Base-by-base conservation (phyloP, 176 grass and related monocot genomes). In the Aegilops tauschii region DNA sequence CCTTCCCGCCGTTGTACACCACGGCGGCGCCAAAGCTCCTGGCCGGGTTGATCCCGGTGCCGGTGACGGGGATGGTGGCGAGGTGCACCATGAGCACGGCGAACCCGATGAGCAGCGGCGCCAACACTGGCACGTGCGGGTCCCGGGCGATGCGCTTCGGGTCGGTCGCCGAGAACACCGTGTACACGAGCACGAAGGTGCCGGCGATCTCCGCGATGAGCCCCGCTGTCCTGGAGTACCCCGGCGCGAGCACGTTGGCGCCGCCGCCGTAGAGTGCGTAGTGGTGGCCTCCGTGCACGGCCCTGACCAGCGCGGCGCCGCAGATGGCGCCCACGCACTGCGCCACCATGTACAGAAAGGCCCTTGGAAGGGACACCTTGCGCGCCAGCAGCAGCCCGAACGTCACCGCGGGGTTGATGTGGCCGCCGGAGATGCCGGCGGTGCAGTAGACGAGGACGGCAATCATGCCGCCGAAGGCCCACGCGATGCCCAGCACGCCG, bases 381-480 rank as follows among this genome's bases (percentile, higher is more conserved):
- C 95, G 45, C 34, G 93, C 95, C 50, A 97, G 93, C 84, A 97
- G 90, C 6, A 97, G 82, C 9, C 91, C 95, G 73, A 95, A 92
- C 10, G 95, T 98, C 0, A 98, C 95, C 2, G 93, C 95, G 8
- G 95, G 93, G 87, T 98, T 98, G 50, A 98, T 98, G 87, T 98
- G 95, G 0, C 95, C 95, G 1, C 95, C 96, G 0, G 96, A 98
- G 81, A 98, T 96, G 5, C 96, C 96, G 10, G 96, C 96, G 9
- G 96, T 98, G 92, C 96, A 98, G 88, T 98, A 98, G n/a, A 98
- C 96, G 28, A 98, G 96, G 34, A 98, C 89, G 86, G 95, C 95
- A 25, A 98, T 98, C 96, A 94, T 98, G 77, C 96, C 96, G 5
- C 96, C 96, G 67, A 98, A 98, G 3, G 96, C 90, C 96, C 96